These are phyloP conservation scores for Dillenia suffruticosa DNA, from an alignment of 164 flowering plant genomes.

Conservation along the genomic window DNA sequence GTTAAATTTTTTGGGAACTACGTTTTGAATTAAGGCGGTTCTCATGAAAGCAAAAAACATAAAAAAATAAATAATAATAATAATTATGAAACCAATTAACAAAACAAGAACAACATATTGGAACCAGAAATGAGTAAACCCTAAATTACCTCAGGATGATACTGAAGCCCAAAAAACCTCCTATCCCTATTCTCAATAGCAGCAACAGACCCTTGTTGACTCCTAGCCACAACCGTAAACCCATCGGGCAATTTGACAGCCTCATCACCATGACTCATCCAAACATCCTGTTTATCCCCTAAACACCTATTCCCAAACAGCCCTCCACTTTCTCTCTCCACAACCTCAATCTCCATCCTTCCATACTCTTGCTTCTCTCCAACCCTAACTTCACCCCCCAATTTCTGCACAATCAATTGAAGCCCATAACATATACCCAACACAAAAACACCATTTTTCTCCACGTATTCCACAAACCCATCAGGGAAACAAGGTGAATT, in stretches of 20 bases:
- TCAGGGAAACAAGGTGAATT: conserved; percentile 62
- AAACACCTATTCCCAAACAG: conserved; percentile 43
- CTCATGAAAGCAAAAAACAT: background rate
- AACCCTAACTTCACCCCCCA: conserved; percentile 73
- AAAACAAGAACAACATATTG: background rate
- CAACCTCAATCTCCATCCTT: conserved; percentile 71
- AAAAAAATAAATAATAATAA: background rate
- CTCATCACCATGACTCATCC: conserved; percentile 99
- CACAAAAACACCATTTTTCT: conserved; percentile 51
- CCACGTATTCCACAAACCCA: conserved; percentile 74
- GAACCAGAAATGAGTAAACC: background rate
- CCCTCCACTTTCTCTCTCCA: conserved; percentile 30
- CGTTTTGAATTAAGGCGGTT: too few species aligned
- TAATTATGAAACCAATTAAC: background rate
- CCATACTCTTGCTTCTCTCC: conserved; percentile 93
- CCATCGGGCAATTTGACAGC: conserved; percentile 68
- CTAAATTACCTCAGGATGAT: conserved; percentile 82
- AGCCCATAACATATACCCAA: conserved; percentile 91
- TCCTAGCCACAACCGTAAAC: conserved; percentile 69
- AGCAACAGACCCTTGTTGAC: conserved; percentile 69
- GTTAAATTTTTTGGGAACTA: too few species aligned
- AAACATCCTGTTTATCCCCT: conserved; percentile 70
- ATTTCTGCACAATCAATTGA: conserved; percentile 79
- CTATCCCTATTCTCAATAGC: conserved; percentile 56
- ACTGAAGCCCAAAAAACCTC: conserved; percentile 87